Conservation (phyloP, 306 rosid species). For the Quercus alba region DNA sequence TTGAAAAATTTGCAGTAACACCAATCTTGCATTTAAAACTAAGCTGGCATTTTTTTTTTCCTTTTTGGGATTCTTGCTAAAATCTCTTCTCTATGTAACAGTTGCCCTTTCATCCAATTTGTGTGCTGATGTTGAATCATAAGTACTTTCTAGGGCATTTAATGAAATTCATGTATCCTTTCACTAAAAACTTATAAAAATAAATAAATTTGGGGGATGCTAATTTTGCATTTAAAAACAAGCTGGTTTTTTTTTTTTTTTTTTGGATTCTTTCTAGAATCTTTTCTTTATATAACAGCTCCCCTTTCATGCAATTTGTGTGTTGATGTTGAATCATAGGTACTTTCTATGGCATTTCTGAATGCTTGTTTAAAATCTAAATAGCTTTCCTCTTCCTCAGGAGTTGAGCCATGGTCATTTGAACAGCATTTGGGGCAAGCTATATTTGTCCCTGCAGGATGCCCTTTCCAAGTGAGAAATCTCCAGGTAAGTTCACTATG, state of each 20-base stretch:
- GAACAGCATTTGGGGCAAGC: conserved; percentile 89
- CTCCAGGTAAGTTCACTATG: conserved; percentile 56
- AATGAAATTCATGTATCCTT: neutral
- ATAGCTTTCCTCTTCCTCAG: conserved; percentile 41
- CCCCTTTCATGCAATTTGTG: neutral
- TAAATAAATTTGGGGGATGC: neutral
- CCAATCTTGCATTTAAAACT: neutral
- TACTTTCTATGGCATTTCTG: neutral
- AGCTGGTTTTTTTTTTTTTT: neutral
- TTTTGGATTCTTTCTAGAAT: neutral
- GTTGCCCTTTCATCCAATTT: neutral
- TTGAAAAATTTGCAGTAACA: neutral
- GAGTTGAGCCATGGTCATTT: conserved; percentile 95
- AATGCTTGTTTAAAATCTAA: neutral
- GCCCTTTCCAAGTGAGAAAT: conserved; percentile 93
- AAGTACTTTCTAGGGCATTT: neutral
- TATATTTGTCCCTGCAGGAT: conserved; percentile 90
- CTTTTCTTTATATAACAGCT: neutral
- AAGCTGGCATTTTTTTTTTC: neutral
- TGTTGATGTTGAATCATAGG: neutral
- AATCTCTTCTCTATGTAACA: neutral
- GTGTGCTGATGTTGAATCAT: neutral
- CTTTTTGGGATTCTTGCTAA: neutral
- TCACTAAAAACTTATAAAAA: no score
- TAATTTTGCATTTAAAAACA: neutral